Evolutionary conservation across 257 asterid species (phyloP).

Genomic region (Ocimum tenuiflorum): DNA sequence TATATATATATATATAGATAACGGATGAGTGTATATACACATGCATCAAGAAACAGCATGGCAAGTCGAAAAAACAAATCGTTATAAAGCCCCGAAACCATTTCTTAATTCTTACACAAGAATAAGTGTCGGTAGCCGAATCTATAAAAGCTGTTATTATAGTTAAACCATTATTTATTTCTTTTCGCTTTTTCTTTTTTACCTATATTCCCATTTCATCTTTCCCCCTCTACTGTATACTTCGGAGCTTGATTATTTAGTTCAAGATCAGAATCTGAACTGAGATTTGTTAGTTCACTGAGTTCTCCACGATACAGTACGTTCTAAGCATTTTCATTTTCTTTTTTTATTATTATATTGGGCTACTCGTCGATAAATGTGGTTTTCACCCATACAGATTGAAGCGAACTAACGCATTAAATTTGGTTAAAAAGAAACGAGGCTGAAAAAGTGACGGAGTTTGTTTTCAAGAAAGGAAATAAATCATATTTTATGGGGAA

Average conservation of each 20-base stretch:
- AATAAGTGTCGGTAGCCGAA: constrained; percentile 30
- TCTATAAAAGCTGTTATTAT: constrained; percentile 15
- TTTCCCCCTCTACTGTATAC: neutral
- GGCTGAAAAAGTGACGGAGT: neutral
- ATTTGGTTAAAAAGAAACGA: neutral
- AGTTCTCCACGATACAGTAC: neutral
- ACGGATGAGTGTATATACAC: too few species aligned
- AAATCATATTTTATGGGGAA: neutral
- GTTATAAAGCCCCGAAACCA: neutral
- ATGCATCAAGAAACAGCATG: too few species aligned
- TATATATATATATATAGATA: neutral
- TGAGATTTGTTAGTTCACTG: neutral
- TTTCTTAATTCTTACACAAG: constrained; percentile 14
- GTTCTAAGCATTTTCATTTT: neutral
- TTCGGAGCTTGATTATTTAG: neutral
- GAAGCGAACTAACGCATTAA: neutral
- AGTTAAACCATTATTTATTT: neutral
- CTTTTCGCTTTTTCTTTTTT: neutral
- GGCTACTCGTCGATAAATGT: neutral
- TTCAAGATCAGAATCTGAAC: constrained; percentile 1
- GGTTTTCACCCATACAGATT: too few species aligned
- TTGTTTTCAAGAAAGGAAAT: neutral
- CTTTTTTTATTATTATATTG: neutral
- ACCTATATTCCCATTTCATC: neutral
- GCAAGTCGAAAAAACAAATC: neutral